Conservation (phyloP, 192 early-diverging fungal species). For the Mortierella hygrophila region DNA sequence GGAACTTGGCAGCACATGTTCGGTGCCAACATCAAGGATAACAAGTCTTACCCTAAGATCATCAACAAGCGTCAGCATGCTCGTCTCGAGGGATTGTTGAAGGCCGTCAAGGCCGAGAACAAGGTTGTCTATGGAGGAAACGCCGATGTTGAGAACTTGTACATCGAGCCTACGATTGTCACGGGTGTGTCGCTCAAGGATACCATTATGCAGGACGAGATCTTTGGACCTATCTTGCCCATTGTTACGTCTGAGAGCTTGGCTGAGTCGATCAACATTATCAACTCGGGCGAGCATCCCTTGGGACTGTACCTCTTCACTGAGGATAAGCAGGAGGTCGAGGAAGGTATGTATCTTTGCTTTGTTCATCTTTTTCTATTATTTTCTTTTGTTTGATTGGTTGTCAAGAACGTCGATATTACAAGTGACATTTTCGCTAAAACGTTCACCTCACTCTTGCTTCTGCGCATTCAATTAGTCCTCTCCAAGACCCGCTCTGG, state of each 20-base stretch:
- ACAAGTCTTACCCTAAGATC: slow-evolving; percentile 61
- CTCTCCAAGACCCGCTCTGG: slow-evolving; percentile 81
- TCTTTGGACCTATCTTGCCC: slow-evolving; percentile 78
- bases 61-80: slow-evolving; percentile 64
- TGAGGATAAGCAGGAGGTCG: slow-evolving; percentile 54
- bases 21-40: slow-evolving; percentile 50
- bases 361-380: not conserved
- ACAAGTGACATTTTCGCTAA: not conserved
- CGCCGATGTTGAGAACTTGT: slow-evolving; percentile 46
- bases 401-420: not conserved
- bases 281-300: slow-evolving; percentile 75
- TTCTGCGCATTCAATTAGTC: slow-evolving; percentile 51
- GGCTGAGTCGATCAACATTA: slow-evolving; percentile 68
- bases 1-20: slow-evolving; percentile 53
- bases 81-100: slow-evolving; percentile 60
- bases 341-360: slow-evolving; percentile 56
- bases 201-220: slow-evolving; percentile 68
- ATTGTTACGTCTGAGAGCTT: slow-evolving; percentile 69
- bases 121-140: slow-evolving; percentile 63
- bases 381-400: too few species aligned
- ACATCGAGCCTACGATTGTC: slow-evolving; percentile 70
- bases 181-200: slow-evolving; percentile 58
- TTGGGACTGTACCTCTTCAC: slow-evolving; percentile 83
- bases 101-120: slow-evolving; percentile 52
- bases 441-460: not conserved